Evolutionary conservation across 768 basidiomycete genomes (phyloP).

Genomic region (Tulasnella sp.): DNA sequence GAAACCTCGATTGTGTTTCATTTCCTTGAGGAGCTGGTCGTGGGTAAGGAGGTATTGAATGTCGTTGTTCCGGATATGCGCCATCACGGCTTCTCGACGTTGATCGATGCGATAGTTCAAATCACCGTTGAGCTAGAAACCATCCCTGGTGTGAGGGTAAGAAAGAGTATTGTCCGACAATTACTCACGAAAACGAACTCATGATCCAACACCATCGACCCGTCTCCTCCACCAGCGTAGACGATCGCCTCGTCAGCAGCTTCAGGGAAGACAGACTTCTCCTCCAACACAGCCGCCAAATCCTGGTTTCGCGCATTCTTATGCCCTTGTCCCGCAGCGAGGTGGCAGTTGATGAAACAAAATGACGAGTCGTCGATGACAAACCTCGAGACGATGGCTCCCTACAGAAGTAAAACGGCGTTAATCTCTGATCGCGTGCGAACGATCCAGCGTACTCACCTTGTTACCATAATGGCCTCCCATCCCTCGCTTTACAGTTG

Average conservation of each 20-base stretch:
- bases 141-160: background rate
- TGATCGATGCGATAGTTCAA: constrained; percentile 97
- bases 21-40: constrained; percentile 85
- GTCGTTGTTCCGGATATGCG: constrained; percentile 56
- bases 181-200: constrained; percentile 76
- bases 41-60: constrained; percentile 49
- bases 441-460: constrained; percentile 33
- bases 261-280: constrained; percentile 51
- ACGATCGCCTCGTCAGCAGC: constrained; percentile 40
- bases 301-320: constrained; percentile 77
- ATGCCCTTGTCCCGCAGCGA: constrained; percentile 87
- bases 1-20: constrained; percentile 76
- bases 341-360: constrained; percentile 93
- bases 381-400: constrained; percentile 80
- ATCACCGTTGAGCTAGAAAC: constrained; percentile 67
- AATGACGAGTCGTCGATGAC: constrained; percentile 85
- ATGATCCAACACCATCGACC: constrained; percentile 86
- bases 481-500: constrained; percentile 84
- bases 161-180: background rate
- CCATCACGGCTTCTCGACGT: constrained; percentile 68
- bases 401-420: constrained; percentile 35
- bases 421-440: background rate
- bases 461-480: constrained; percentile 92
- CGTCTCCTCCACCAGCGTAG: constrained; percentile 85
- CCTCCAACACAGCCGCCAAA: constrained; percentile 75